A percentile compares a stretch with the other conserved stretches of the same genome.
Evolutionary conservation across 768 basidiomycete species (phyloP).

Genomic region (Baorangia bicolor): DNA sequence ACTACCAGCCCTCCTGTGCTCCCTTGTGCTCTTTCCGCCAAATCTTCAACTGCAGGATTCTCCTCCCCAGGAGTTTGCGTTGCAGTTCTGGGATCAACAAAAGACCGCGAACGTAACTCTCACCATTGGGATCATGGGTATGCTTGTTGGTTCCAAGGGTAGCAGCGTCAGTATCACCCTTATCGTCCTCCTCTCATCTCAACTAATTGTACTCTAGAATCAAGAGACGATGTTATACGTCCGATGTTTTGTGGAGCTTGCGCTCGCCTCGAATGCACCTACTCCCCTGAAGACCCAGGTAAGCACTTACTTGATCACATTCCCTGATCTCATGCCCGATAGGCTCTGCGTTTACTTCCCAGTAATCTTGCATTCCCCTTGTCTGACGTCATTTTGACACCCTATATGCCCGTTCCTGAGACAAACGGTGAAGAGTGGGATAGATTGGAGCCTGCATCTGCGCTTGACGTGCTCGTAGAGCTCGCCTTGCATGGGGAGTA

Average conservation of each 20-base stretch:
- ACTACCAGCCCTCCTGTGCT: conserved; percentile 64
- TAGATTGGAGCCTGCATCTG: conserved; percentile 74
- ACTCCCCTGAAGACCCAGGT: conserved; percentile 86
- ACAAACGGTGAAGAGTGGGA: conserved; percentile 94
- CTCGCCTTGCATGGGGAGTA: conserved; percentile 88
- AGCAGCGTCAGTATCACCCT: conserved; percentile 46
- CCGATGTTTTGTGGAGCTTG: conserved; percentile 83
- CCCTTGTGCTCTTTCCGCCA: conserved; percentile 69
- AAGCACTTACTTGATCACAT: conserved; percentile 12
- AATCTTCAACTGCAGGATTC: conserved; percentile 53
- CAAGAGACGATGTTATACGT: conserved; percentile 59
- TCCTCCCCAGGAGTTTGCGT: conserved; percentile 85
- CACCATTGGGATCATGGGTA: conserved; percentile 82
- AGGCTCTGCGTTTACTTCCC: conserved; percentile 63
- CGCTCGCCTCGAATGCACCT: conserved; percentile 92
- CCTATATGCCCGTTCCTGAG: conserved; percentile 76
- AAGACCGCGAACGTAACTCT: conserved; percentile 79
- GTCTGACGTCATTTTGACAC: conserved; percentile 63
- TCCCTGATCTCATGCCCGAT: conserved; percentile 31
- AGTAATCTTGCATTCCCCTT: conserved; percentile 57
- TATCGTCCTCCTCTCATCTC: not conserved
- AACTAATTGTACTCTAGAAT: conserved; percentile 37
- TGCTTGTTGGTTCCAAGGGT: conserved; percentile 77
- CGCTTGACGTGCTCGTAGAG: conserved; percentile 79
- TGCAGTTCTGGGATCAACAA: conserved; percentile 96